Percentiles rank a stretch among this genome's conserved stretches.
phyloP scores from a whole-genome alignment of 768 basidiomycete genomes.

The Mycena epipterygia region DNA sequence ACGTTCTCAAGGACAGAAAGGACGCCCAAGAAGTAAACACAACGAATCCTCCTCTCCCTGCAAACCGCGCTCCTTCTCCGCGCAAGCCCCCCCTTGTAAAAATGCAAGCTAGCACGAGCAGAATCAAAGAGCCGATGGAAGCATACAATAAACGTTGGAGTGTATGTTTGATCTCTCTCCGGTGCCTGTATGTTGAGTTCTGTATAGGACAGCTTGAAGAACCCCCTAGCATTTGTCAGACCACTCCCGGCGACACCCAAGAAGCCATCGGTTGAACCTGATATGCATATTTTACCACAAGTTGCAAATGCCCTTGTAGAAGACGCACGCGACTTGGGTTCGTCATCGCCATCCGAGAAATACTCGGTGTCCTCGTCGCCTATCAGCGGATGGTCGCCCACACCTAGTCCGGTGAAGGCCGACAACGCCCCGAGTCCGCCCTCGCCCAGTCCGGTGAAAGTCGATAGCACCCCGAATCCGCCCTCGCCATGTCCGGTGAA shows the following conservation, averaged over 20 bases:
- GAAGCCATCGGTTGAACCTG: neutral
- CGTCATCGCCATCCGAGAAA: slow-evolving; percentile 31
- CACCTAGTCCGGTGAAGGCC: neutral
- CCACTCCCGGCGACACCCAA: neutral
- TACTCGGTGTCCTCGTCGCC: slow-evolving; percentile 25
- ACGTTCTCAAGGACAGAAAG: slow-evolving; percentile 62
- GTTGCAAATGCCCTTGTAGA: neutral
- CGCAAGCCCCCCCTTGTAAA: slow-evolving; percentile 9
- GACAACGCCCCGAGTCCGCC: too few relatives aligned
- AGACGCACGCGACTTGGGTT: slow-evolving; percentile 30
- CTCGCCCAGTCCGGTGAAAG: neutral
- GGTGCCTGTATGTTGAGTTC: neutral
- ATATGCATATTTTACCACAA: slow-evolving; percentile 5
- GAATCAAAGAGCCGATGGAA: neutral
- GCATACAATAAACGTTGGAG: slow-evolving; percentile 13
- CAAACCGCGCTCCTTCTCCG: slow-evolving; percentile 3
- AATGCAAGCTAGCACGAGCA: slow-evolving; percentile 7
- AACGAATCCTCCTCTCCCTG: slow-evolving; percentile 7
- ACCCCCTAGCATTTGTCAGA: slow-evolving; percentile 1
- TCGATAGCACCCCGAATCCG: neutral
- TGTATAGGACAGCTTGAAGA: neutral
- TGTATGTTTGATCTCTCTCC: slow-evolving; percentile 1
- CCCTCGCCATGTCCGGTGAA: too few relatives aligned
- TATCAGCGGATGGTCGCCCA: slow-evolving; percentile 21
- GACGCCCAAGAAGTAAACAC: slow-evolving; percentile 40